phyloP scores from a whole-genome alignment of 225 moss, liverwort and hornwort genomes.

The Neckera pumila region DNA sequence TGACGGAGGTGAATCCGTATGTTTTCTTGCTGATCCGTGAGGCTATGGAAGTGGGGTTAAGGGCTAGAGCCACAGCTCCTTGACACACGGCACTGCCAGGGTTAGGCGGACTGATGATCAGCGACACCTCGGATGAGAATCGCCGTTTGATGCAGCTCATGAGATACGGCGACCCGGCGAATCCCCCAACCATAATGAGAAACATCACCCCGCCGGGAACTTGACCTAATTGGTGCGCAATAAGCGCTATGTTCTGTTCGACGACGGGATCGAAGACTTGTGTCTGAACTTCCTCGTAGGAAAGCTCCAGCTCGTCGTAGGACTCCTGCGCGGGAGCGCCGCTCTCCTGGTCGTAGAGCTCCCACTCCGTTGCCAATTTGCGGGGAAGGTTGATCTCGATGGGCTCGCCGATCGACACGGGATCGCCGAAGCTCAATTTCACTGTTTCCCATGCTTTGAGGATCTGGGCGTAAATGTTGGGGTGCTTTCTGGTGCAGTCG shows the following conservation, averaged over 20 bases:
- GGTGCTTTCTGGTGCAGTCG: neutral
- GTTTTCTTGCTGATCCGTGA: slow-evolving; percentile 29
- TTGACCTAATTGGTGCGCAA: slow-evolving; percentile 2
- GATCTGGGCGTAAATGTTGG: neutral
- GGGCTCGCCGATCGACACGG: neutral
- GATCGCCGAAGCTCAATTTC: slow-evolving; percentile 33
- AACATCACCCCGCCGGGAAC: neutral
- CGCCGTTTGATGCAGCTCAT: slow-evolving; percentile 7
- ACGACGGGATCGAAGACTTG: slow-evolving; percentile 30
- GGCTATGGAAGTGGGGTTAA: slow-evolving; percentile 7
- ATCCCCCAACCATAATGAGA: slow-evolving; percentile 46
- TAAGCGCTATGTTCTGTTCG: slow-evolving; percentile 15
- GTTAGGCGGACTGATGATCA: slow-evolving; percentile 23
- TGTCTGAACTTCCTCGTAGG: slow-evolving; percentile 4
- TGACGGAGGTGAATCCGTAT: slow-evolving; percentile 5
- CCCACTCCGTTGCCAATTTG: slow-evolving; percentile 19
- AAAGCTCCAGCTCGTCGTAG: slow-evolving; percentile 28
- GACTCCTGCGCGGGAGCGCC: neutral
- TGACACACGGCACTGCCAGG: slow-evolving; percentile 41
- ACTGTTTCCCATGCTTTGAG: slow-evolving; percentile 8
- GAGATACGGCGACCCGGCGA: slow-evolving; percentile 40
- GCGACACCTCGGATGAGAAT: neutral
- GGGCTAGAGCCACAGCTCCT: slow-evolving; percentile 41
- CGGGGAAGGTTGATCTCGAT: neutral
- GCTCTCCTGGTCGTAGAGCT: neutral